These are phyloP conservation scores for Phialophora expanda DNA, from an alignment of 2,329 filamentous ascomycete species.

Conservation along the genomic window DNA sequence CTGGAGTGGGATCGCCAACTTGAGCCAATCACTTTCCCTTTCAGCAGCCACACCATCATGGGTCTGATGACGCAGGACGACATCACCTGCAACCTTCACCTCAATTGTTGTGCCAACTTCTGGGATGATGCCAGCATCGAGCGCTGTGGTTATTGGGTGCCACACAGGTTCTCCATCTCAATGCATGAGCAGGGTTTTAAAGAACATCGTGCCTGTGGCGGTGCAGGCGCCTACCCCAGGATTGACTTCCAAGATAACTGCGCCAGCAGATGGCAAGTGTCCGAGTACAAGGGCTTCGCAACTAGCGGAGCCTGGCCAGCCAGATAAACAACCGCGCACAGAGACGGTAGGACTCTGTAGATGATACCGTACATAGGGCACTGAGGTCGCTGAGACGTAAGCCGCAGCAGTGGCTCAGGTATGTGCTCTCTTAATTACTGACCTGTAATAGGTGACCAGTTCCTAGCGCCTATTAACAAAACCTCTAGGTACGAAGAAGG, in stretches of 20 bases:
- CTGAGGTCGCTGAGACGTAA: not conserved
- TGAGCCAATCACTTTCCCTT: slow-evolving; percentile 21
- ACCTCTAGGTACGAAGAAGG: not conserved
- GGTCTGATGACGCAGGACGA: slow-evolving; percentile 32
- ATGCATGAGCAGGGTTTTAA: not conserved
- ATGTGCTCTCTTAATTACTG: not conserved
- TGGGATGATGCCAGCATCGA: slow-evolving; percentile 14
- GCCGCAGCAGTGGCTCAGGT: not conserved
- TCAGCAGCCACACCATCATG: slow-evolving; percentile 20
- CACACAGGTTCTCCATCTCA: slow-evolving; percentile 10
- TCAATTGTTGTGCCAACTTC: slow-evolving; percentile 21
- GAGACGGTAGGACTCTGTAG: not conserved
- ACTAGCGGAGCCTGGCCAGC: too few species aligned
- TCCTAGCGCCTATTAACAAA: not conserved
- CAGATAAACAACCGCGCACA: not conserved
- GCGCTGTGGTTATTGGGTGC: slow-evolving; percentile 26
- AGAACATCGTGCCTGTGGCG: slow-evolving; percentile 18
- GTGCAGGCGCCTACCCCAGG: slow-evolving; percentile 2
- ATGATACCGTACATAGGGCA: not conserved
- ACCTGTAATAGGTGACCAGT: not conserved
- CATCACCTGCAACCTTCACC: slow-evolving; percentile 2
- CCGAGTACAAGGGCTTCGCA: not conserved
- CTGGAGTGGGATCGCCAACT: not conserved
- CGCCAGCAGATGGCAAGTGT: not conserved
- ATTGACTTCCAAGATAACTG: not conserved